These are phyloP conservation scores for Leccinum broughii DNA, from an alignment of 768 basidiomycete species.

Conservation along the genomic window DNA sequence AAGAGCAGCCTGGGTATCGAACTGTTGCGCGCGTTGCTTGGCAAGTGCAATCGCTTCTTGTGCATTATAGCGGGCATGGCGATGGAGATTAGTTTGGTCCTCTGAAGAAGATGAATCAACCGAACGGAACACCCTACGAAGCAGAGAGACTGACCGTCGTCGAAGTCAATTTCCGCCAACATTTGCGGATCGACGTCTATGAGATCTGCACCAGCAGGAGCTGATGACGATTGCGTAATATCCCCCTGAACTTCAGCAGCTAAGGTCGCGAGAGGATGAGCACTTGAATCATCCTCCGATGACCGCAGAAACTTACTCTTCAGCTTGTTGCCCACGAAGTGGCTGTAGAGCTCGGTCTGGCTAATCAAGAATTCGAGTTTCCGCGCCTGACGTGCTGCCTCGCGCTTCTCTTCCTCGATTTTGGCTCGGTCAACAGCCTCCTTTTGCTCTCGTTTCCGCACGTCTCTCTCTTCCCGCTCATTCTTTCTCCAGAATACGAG, in stretches of 20 bases:
- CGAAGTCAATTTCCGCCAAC: slow-evolving; percentile 83
- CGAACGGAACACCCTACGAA: not conserved
- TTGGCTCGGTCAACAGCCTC: slow-evolving; percentile 87
- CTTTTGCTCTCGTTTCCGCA: slow-evolving; percentile 91
- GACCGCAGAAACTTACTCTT: slow-evolving; percentile 58
- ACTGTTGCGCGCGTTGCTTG: slow-evolving; percentile 75
- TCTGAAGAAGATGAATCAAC: slow-evolving; percentile 46
- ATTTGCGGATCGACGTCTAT: slow-evolving; percentile 51
- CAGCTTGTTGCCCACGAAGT: slow-evolving; percentile 97
- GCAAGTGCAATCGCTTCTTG: slow-evolving; percentile 85
- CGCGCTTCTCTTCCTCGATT: slow-evolving; percentile 90
- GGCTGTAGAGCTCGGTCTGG: slow-evolving; percentile 97
- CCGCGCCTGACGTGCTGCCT: slow-evolving; percentile 89
- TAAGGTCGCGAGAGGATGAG: slow-evolving; percentile 32
- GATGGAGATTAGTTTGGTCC: slow-evolving; percentile 82
- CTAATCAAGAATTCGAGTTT: slow-evolving; percentile 99
- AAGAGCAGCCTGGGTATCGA: slow-evolving; percentile 80
- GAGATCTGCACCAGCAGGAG: slow-evolving; percentile 59
- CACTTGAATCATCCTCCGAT: slow-evolving; percentile 16
- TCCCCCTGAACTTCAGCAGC: slow-evolving; percentile 78
- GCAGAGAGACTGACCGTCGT: slow-evolving; percentile 65
- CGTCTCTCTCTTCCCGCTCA: slow-evolving; percentile 93
- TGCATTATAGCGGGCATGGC: slow-evolving; percentile 85
- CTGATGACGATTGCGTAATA: slow-evolving; percentile 39
- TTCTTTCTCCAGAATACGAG: slow-evolving; percentile 97